Conservation (phyloP, 495 filamentous ascomycete species). For the Penicillium longicatenatum region DNA sequence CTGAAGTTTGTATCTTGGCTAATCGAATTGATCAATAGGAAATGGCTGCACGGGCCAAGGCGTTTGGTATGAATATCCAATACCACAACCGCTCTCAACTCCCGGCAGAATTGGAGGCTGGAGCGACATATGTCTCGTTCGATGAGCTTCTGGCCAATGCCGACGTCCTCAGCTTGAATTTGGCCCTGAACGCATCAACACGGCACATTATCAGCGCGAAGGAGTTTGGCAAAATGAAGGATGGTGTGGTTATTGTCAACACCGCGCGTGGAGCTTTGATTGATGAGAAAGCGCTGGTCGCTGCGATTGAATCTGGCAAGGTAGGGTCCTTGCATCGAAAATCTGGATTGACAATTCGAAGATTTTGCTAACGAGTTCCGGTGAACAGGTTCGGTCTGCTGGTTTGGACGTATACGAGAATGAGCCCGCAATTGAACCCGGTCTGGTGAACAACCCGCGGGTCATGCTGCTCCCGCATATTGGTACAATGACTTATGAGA, state of each 20-base stretch:
- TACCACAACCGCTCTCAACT: constrained; percentile 71
- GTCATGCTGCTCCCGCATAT: constrained; percentile 82
- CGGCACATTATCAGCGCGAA: constrained; percentile 66
- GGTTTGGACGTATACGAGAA: constrained; percentile 85
- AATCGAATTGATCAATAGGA: constrained; percentile 43
- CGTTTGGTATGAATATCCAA: constrained; percentile 69
- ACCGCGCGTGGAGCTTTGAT: constrained; percentile 79
- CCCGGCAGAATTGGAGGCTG: constrained; percentile 50
- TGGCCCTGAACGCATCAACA: constrained; percentile 69
- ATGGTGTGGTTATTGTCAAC: constrained; percentile 78
- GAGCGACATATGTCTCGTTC: constrained; percentile 67
- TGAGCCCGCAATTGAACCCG: constrained; percentile 71
- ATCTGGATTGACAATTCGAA: constrained; percentile 6
- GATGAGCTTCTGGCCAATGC: constrained; percentile 66
- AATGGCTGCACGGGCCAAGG: constrained; percentile 67
- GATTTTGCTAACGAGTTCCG: neutral
- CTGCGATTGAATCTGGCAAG: constrained; percentile 67
- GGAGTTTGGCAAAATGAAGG: constrained; percentile 72
- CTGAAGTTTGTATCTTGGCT: neutral
- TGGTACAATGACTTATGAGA: constrained; percentile 68
- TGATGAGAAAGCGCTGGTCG: constrained; percentile 75
- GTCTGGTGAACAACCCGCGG: constrained; percentile 66
- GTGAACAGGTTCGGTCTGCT: constrained; percentile 44
- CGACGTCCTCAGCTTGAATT: constrained; percentile 77
- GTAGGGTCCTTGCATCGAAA: constrained; percentile 39